Evolutionary conservation across 1,139 yeast species (phyloP), one percentile per base, ranked within the genome.

Genomic region (Candida gigantensis): DNA sequence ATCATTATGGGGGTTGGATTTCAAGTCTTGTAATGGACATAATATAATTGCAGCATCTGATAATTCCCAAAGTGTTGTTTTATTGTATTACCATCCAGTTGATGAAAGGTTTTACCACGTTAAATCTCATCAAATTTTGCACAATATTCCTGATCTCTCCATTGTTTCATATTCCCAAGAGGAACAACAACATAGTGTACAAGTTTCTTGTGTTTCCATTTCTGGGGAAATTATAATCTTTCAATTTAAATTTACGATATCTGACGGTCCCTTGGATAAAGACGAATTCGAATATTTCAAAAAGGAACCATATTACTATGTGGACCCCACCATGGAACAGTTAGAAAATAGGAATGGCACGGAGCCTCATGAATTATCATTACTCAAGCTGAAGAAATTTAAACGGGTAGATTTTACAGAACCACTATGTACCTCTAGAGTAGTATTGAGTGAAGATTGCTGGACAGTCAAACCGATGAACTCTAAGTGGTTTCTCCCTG

Each of bases 1-100:
- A 1, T 79, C 87, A 1, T 77, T 74, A 0, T 84, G 92, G 92
- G 89, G 89, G 0, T 52, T 80, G 14, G 86, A 79, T 47, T 57
- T 65, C 32, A 35, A 49, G 18, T 36, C 50, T 1, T 58, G 55
- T 35, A 52, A n/a, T 21, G 44, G 19, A 3, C 70, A 62, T 35
- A 56, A 69, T 40, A 44, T 77, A 16, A 43, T 83, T 8, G 78
- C 66, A 0, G 66, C 74, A 0, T 75, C 87, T 0, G 88, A 81
- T 46, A 84, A 84, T 52, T 67, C 79, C 2, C 77, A 70, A 40
- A 58, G 62, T 11, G 55, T 79, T 1, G 61, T 74, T 0, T 42
- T 79, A 3, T 65, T 74, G 39, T 61, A 67, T 41, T 61, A 62
- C 41, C 58, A 59, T 34, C 43, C 41, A 3, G 34, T 12, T 2